Base-by-base conservation (phyloP, 768 basidiomycete species). In the Lactifluus echinatus region DNA sequence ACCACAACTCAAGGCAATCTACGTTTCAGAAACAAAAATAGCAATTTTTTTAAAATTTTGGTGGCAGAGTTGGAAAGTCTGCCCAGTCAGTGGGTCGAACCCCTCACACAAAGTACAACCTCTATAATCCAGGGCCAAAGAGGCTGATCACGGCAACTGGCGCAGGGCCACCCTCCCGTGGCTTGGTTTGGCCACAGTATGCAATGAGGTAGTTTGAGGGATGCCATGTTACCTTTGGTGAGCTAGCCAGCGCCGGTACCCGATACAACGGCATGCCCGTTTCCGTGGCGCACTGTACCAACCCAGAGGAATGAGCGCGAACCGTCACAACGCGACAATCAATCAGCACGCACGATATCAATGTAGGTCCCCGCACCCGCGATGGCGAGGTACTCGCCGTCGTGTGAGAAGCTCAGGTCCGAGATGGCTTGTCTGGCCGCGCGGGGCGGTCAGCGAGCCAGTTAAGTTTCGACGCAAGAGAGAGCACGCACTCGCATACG, bases 321-420 rank as follows among this genome's bases (percentile, higher is more conserved):
- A 39, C 28, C 2, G 6, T 14, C 4, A 15, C 19, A 48, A 29
- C 15, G 29, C 12, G 14, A 31, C 5, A 3, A 26, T 3, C 37
- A 21, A 11, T 2, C 8, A 15, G 2, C 3, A 4, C 15, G n/a
- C 52, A 89, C 87, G 42, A 90, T 87, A 59, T 90, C 88, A 51
- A 90, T 84, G 61, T 89, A 89, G 29, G 73, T 71, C 19, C 87
- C 87, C 8, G 78, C 75, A 59, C 75, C 87, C 8, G 88, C 84
- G 49, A 89, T 83, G 17, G 89, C 89, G 45, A 91, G 69, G 65
- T 84, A 91, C 73, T 92, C 89, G 33, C 89, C 89, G 63, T 91
- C 89, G 61, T 84, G 77, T 12, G 87, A 90, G 75, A 89, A 92
- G 67, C 84, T 88, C 19, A 90, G 69, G 19, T 79, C 78, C 58